Base-by-base conservation (phyloP, 139 green algal species). In the Medakamo hakoo region DNA sequence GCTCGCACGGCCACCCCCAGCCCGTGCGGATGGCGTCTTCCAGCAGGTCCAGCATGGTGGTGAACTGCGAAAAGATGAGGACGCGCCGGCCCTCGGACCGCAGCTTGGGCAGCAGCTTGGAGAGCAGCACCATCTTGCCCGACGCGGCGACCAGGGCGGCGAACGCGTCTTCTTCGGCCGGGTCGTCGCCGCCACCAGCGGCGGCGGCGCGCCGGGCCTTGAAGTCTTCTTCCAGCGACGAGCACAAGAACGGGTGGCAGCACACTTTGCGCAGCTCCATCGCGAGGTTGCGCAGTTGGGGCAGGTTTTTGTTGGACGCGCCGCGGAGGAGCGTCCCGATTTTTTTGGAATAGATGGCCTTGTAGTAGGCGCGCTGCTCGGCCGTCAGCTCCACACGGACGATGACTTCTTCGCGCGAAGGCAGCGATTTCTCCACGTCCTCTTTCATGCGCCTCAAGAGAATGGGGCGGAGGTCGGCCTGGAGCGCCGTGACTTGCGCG, bases 221-320 rank as follows among this genome's bases (percentile, higher is more conserved):
- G 58, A 93, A 79, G 73, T 95, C 80, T 4, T 91, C 76, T 73
- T 94, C 87, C 59, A 95, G 66, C 0, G 83, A 84, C 27, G 92
- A 73, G 73, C 85, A 94, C 61, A 96, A 70, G 65, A 87, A 94
- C 73, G 89, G 87, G 71, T 96, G 89, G 76, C 87, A 93, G 84
- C 88, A 96, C 31, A 94, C 76, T 76, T 97, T 97, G 68, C 91
- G 84, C 67, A 97, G 82, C 78, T 97, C 83, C 91, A 97, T 97
- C 22, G 80, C 84, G 49, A 95, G 76, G 74, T 96, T 96, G 40
- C 73, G 62, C 71, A 96, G 72, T 60, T 78, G 69, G 23, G 82
- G 79, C 69, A 94, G 48, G 71, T 88, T 88, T 59, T 83, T 85
- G 49, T 56, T 14, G 4, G 31, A 55, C 23, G 30, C 68, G 20